Evolutionary conservation across 2,329 filamentous ascomycete genomes (phyloP).

Genomic region (Aplosporella prunicola): DNA sequence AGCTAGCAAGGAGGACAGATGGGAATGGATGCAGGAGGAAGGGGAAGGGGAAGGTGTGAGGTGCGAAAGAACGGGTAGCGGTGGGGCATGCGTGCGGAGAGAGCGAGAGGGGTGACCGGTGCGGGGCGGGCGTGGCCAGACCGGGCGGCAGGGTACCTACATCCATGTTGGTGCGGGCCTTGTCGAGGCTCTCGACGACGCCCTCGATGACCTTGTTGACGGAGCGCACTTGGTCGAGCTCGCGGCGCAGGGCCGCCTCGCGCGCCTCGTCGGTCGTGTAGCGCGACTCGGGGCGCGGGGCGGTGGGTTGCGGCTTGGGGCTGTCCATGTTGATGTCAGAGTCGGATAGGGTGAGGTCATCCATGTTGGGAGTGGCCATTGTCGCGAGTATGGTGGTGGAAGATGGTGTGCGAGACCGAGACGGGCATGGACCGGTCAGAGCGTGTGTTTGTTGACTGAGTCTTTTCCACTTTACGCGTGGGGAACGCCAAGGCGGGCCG

Average conservation of each 20-base stretch:
- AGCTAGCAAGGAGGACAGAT: background rate
- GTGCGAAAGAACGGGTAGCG: too few relatives aligned
- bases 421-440: slow-evolving; percentile 3
- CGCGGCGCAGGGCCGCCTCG: slow-evolving; percentile 64
- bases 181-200: slow-evolving; percentile 61
- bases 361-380: slow-evolving; percentile 35
- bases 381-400: background rate
- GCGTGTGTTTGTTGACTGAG: slow-evolving; percentile 10
- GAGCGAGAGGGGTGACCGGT: too few relatives aligned
- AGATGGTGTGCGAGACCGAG: background rate
- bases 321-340: slow-evolving; percentile 49
- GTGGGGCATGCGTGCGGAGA: background rate
- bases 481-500: slow-evolving; percentile 1
- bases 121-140: too few relatives aligned
- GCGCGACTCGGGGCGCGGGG: slow-evolving; percentile 37
- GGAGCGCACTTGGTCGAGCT: slow-evolving; percentile 72
- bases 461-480: slow-evolving; percentile 7
- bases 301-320: slow-evolving; percentile 25
- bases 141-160: slow-evolving; percentile 42
- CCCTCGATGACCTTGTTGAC: slow-evolving; percentile 84
- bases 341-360: slow-evolving; percentile 44
- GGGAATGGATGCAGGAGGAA: background rate
- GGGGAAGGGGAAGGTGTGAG: background rate
- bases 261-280: slow-evolving; percentile 59
- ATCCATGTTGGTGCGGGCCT: slow-evolving; percentile 68